Base-by-base conservation (phyloP, 164 flowering plant species). In the Platanus orientalis region DNA sequence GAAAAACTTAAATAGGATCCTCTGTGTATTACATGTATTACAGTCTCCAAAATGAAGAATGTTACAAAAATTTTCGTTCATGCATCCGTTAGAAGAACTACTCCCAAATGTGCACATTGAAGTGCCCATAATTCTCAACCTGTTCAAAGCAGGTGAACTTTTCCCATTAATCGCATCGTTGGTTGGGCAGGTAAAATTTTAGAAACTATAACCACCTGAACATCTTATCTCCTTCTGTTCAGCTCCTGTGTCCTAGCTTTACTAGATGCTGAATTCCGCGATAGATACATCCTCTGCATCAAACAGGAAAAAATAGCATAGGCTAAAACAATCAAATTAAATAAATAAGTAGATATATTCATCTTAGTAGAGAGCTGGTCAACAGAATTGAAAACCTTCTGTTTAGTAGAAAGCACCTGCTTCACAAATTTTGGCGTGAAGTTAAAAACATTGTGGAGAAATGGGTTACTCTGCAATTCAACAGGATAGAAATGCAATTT, bases 161-260 rank as follows among this genome's bases (percentile, higher is more conserved):
- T 5, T 34, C 7, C 10, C 7, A 34, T 5, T 5, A 34, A 10
- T 34, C 39, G 39, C 39, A 34, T 5, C 39, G 10, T 34, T 5
- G 5, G 10, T 34, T 5, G 39, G 39, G 39, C 39, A 34, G 10
- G 7, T 34, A 34, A 17, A 19, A 54, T 7, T n/a, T n/a, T n/a
- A n/a, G 36, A 17, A 54, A 28, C 21, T 0, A 2, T 2, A 28
- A 28, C 27, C 27, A 54, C 63, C 53, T 27, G n/a, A 60, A 52
- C 34, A 45, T 60, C 44, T 45, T 30, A 60, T 42, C 63, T 44
- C 50, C 21, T 26, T 52, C 24, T 60, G 34, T 60, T 60, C 23
- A 60, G 26, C 63, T 60, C 63, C 30, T 60, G 52, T 21, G 63
- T 60, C 34, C 53, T 45, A 27, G 62, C 62, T 42, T 60, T 60